Evolutionary conservation across 176 grass and related monocot species (phyloP), one percentile per base, ranked within the genome.

Genomic region (Oryza australiensis): DNA sequence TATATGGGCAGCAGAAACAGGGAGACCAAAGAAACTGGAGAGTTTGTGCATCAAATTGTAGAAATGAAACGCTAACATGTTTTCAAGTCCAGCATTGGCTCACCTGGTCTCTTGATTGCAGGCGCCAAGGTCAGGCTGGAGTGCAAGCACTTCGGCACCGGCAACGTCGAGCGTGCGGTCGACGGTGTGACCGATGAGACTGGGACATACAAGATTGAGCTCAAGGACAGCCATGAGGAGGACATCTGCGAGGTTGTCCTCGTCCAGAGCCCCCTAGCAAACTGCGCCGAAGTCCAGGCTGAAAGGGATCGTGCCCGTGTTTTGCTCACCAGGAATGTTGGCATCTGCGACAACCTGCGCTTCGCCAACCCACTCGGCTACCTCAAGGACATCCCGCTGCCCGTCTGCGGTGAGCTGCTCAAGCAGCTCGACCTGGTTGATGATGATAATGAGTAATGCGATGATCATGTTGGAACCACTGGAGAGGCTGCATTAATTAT

Each of bases 91-190:
- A 37, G 0, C 42, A 51, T 26, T 48, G 24, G 43, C 18, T 87
- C 29, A 88, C 27, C 18, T 37, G 15, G 32, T 41, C 59, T 82
- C 29, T 84, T 27, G 74, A 53, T 59, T 80, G 71, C 85, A 84
- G 92, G 85, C 5, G 96, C 89, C 55, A 95, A 95, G 82, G 90
- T 98, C 37, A 85, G 65, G 85, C 85, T 99, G 42, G 93, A 99
- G 76, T 99, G 96, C 87, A 85, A 23, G 74, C 91, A 85, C 34
- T 99, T 72, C 4, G 81, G 55, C 24, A 85, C 87, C 3, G 71
- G 71, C 7, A 22, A 59, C 0, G 3, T 99, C 0, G 88, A 91
- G 80, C 85, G 85, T 32, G 1, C 79, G 0, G 64, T 89, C 8
- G 77, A 92, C 12, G 87, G 82, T 0, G 85, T 63, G 28, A 99